Conservation (phyloP, 306 rosid species). For the Prunus fruticosa region DNA sequence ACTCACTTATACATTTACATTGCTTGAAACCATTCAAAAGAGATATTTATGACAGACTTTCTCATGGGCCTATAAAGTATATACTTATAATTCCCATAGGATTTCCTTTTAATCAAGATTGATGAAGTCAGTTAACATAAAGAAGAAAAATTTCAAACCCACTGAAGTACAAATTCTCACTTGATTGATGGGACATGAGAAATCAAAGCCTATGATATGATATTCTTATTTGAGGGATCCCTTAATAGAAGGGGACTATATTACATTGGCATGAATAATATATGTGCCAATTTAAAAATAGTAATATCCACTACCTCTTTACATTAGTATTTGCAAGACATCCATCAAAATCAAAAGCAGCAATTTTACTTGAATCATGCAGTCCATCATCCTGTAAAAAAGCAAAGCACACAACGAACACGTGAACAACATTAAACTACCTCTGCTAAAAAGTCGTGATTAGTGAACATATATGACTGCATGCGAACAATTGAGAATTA, state of each 20-base stretch:
- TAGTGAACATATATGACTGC: background rate
- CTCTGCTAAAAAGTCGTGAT: background rate
- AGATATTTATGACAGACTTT: background rate
- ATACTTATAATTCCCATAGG: background rate
- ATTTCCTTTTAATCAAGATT: background rate
- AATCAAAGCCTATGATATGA: too few species aligned
- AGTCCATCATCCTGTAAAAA: slow-evolving; percentile 70
- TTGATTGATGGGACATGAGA: too few species aligned
- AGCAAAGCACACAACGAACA: slow-evolving; percentile 8
- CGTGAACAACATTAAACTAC: background rate
- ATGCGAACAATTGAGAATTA: background rate
- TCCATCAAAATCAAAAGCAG: slow-evolving; percentile 99
- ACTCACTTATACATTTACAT: background rate
- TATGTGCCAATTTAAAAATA: background rate
- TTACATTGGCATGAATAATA: too few species aligned
- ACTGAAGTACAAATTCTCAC: background rate
- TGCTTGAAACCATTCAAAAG: background rate
- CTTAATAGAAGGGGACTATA: too few species aligned
- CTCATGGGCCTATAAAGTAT: background rate
- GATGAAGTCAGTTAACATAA: background rate
- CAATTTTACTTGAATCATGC: slow-evolving; percentile 77
- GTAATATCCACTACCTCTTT: slow-evolving; percentile 30
- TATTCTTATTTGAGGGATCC: background rate
- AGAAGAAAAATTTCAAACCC: background rate
- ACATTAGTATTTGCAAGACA: slow-evolving; percentile 80